Base-by-base conservation (phyloP, 2,329 filamentous ascomycete genomes). In the Ploettnerulaceae sp. region DNA sequence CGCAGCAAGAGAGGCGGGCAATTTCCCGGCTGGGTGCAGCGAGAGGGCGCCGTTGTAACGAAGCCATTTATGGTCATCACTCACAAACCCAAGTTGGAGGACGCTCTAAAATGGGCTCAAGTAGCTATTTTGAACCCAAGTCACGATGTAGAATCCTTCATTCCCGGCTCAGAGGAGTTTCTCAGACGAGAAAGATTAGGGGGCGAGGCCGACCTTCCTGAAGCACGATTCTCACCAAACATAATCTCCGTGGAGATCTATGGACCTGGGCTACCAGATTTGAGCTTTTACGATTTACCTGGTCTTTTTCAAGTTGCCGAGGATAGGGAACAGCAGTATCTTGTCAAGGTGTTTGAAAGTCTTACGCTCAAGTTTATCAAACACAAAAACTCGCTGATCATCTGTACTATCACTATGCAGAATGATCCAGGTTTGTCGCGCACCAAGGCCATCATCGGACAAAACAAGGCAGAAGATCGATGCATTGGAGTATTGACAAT, bases 251-350 rank as follows among this genome's bases (percentile, higher is more conserved):
- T 95, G 0, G 78, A 89, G 42, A 89, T 95, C 20, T 79, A 79
- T 0, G 84, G 83, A 0, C 84, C 85, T 0, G 73, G 72, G 0
- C 73, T 91, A 0, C 83, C 87, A 0, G 81, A 87, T 5, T 63
- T 95, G 0, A 88, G 84, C 0, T 94, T 95, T 57, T 91, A 87
- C 51, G 89, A 95, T 51, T 72, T 95, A 0, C 89, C 89, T 0
- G 89, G 89, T 0, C 80, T 94, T 0, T 91, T 95, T 51, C 79
- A 81, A 15, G 83, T 83, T 6, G 75, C 82, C 0, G 77, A 80
- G 2, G 72, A 80, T 6, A 75, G 76, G 6, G 71, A 77, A 2
- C 81, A 90, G 12, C 71, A 86, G 47, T 58, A 58, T 21, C 69
- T 91, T 0, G 83, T 90, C 9, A 70, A 74, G 0, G 79, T 93